phyloP scores from a whole-genome alignment of 2,329 filamentous ascomycete species.

The Penicillium sp. region DNA sequence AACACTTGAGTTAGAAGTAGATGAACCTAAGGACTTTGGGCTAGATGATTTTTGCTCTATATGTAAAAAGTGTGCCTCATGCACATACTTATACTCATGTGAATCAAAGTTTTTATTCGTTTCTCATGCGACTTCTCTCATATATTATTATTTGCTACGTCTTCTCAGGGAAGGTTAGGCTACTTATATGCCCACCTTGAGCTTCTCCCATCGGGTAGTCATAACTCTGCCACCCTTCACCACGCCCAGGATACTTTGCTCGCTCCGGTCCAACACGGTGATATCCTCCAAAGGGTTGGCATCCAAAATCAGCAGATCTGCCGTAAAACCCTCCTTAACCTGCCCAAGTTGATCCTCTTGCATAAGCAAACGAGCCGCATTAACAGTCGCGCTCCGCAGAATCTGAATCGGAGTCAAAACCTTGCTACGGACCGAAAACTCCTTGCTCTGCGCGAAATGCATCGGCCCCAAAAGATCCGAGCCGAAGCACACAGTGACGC shows the following conservation, averaged over 20 bases:
- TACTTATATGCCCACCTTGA: neutral
- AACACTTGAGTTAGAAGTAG: no score
- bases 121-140: neutral
- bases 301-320: slow-evolving; percentile 57
- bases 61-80: no score
- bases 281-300: slow-evolving; percentile 59
- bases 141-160: neutral
- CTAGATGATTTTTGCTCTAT: no score
- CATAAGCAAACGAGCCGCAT: slow-evolving; percentile 53
- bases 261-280: slow-evolving; percentile 51
- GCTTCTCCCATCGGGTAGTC: slow-evolving; percentile 1
- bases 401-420: slow-evolving; percentile 48
- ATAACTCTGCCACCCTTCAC: slow-evolving; percentile 58
- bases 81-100: slow-evolving; percentile 16
- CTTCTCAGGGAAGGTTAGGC: neutral
- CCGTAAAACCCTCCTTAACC: slow-evolving; percentile 52
- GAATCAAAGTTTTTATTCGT: neutral
- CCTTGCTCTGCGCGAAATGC: slow-evolving; percentile 50
- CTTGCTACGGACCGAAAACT: slow-evolving; percentile 50
- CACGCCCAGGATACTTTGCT: slow-evolving; percentile 52
- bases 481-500: slow-evolving; percentile 59
- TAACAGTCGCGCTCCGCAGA: slow-evolving; percentile 56
- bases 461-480: slow-evolving; percentile 57
- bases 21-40: no score
- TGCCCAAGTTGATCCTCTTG: slow-evolving; percentile 53